phyloP scores from a whole-genome alignment of 371 early-diverging fungal genomes.

The Mitosporidium daphniae region DNA sequence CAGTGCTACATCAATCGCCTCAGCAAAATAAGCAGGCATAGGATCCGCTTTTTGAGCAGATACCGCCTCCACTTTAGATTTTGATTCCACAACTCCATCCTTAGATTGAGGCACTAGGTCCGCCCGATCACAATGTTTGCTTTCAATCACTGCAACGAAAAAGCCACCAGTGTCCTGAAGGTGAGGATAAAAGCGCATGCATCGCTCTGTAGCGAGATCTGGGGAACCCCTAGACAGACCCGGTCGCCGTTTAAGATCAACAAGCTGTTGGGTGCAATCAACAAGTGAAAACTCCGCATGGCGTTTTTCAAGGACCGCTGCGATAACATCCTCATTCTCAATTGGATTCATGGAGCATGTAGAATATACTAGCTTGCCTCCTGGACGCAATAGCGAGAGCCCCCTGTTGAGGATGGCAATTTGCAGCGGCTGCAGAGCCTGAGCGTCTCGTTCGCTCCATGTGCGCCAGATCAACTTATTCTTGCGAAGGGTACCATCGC shows the following conservation, averaged over 20 bases:
- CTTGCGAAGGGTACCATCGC: conserved; percentile 94
- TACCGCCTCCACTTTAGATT: too few relatives aligned
- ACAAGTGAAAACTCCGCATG: conserved; percentile 10
- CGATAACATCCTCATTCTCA: conserved; percentile 11
- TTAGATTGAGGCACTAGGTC: too few relatives aligned
- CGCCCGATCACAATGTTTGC: too few relatives aligned
- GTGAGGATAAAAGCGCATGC: conserved; percentile 72
- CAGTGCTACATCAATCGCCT: too few relatives aligned
- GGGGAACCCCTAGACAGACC: conserved; percentile 14
- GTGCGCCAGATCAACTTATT: conserved; percentile 51
- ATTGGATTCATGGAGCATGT: conserved; percentile 91
- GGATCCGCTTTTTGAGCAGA: too few relatives aligned
- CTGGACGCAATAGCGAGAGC: conserved; percentile 39
- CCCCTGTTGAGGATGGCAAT: conserved; percentile 58
- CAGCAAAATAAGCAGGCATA: too few relatives aligned
- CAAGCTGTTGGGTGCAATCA: conserved; percentile 33
- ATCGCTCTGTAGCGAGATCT: conserved; percentile 23
- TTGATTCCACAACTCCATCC: too few relatives aligned
- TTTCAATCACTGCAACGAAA: conserved; percentile 84
- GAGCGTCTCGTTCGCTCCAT: conserved; percentile 33
- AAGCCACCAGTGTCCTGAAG: conserved; percentile 93
- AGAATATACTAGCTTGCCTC: conserved; percentile 83
- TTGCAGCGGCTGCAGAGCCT: conserved; percentile 31
- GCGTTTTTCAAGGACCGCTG: conserved; percentile 3
- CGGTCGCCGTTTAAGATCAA: conserved; percentile 25